phyloP scores from a whole-genome alignment of 176 grass and related monocot species.

The Carex myosuroides region DNA sequence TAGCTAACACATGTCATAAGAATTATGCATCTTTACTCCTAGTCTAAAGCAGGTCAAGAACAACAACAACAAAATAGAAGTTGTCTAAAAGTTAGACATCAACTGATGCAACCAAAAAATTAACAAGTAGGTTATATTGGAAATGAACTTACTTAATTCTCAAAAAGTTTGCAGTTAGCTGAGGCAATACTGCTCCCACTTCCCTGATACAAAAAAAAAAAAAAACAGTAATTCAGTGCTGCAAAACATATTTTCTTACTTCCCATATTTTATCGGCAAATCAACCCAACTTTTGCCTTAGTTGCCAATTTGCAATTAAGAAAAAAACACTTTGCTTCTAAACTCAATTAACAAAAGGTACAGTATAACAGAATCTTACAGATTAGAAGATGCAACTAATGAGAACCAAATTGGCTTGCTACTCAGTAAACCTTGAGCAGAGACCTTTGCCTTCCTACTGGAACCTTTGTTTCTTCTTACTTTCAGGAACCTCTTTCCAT shows the following conservation, averaged over 20 bases:
- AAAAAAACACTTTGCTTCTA: neutral
- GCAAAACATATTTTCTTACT: neutral
- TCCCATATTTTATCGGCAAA: neutral
- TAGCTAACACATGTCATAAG: neutral
- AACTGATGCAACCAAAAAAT: neutral
- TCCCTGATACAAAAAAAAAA: constrained; percentile 8
- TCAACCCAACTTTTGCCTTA: neutral
- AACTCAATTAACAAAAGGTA: neutral
- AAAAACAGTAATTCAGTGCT: neutral
- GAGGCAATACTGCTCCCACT: constrained; percentile 18
- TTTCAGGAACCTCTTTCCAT: constrained; percentile 5
- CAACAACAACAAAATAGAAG: neutral
- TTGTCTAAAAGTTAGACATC: too few species aligned
- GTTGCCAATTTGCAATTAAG: neutral
- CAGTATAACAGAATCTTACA: neutral
- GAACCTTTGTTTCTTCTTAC: constrained; percentile 13
- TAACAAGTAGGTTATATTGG: neutral
- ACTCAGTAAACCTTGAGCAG: neutral
- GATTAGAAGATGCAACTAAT: constrained; percentile 11
- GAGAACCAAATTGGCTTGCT: constrained; percentile 24
- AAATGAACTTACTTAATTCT: constrained; percentile 26
- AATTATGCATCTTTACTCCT: neutral
- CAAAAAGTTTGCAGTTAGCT: constrained; percentile 19
- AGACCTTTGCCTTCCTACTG: neutral
- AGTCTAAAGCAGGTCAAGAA: constrained; percentile 6